These are phyloP conservation scores for Asterella californica DNA, from an alignment of 225 moss, liverwort and hornwort species.

Conservation along the genomic window DNA sequence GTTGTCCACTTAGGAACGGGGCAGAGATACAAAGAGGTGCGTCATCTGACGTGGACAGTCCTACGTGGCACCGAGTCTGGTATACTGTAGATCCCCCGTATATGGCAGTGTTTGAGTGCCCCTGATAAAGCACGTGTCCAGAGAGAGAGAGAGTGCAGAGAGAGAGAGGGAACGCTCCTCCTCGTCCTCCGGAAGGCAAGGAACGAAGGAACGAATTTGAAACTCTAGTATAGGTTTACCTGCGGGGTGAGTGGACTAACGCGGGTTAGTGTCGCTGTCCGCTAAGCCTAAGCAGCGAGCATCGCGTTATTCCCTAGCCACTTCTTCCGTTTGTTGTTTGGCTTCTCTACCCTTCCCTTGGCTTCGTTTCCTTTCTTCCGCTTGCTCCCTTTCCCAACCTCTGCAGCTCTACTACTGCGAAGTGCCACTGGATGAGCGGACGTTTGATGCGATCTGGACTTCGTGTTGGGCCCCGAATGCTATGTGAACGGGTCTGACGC, in stretches of 20 bases:
- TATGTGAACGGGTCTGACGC: background rate
- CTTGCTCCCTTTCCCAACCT: background rate
- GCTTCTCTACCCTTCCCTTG: background rate
- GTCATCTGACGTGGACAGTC: constrained; percentile 1
- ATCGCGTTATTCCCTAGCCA: background rate
- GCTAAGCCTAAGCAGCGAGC: background rate
- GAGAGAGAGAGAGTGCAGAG: background rate
- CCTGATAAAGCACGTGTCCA: constrained; percentile 7
- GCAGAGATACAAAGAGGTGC: background rate
- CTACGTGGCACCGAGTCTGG: background rate
- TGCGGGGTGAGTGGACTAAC: background rate
- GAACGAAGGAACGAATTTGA: background rate
- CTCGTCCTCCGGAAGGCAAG: background rate
- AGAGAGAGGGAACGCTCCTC: background rate
- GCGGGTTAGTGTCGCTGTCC: background rate
- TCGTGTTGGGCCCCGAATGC: background rate
- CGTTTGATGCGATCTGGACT: background rate
- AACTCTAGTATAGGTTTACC: constrained; percentile 1
- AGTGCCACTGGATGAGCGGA: background rate
- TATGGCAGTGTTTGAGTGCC: background rate
- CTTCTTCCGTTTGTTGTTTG: background rate
- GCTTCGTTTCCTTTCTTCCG: background rate
- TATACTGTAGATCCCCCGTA: background rate
- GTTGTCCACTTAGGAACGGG: background rate
- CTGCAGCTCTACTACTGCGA: background rate